A percentile compares a stretch with the other conserved stretches of the same genome.
Conservation (phyloP, 148 eudicot genomes). For the Amaranthus cruentus region DNA sequence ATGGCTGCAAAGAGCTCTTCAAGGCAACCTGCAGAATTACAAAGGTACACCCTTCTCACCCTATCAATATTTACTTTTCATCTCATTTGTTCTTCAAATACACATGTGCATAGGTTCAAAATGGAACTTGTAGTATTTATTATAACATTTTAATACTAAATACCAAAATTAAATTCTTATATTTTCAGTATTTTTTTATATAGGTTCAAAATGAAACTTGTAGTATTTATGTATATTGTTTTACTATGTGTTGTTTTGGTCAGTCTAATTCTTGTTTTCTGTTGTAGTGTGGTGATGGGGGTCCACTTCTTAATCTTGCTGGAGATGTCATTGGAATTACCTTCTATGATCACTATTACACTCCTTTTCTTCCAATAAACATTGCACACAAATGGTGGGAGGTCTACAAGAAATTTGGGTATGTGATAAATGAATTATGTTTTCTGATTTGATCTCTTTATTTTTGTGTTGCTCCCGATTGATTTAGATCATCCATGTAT, state of each 20-base stretch:
- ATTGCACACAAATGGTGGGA: constrained; percentile 18
- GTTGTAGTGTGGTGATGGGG: constrained; percentile 18
- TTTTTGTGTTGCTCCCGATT: neutral
- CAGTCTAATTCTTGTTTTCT: neutral
- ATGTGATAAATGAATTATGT: constrained; percentile 3
- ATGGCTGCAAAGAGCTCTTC: constrained; percentile 6
- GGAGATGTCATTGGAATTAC: constrained; percentile 18
- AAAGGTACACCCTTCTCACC: neutral
- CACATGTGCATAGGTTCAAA: neutral
- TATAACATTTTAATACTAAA: neutral
- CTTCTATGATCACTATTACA: neutral
- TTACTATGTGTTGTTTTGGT: neutral
- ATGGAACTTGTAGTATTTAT: neutral
- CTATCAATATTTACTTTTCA: neutral
- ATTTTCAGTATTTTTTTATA: no score
- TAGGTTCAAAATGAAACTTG: no score
- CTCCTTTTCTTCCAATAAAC: constrained; percentile 20
- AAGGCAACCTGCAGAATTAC: neutral
- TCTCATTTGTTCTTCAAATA: neutral
- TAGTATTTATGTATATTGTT: neutral
- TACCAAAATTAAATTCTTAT: neutral
- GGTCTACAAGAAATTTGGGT: constrained; percentile 9
- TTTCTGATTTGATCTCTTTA: neutral
- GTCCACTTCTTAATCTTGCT: constrained; percentile 8
- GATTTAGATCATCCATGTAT: neutral